Evolutionary conservation across 805 yeast species (phyloP).

Genomic region (Debaryomyces maramus): DNA sequence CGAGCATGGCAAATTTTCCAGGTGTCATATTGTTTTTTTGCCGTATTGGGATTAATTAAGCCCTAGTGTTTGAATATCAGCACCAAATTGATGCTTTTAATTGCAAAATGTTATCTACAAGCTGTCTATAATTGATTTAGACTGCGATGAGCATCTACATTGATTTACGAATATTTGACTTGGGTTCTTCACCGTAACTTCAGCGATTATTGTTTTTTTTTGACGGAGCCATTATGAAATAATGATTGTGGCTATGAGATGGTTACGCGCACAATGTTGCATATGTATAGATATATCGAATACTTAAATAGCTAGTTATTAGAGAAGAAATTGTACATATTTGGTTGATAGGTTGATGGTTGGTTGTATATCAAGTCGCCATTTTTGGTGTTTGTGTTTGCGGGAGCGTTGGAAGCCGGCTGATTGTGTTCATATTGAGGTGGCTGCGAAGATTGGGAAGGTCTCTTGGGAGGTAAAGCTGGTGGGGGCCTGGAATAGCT

Average conservation of each 20-base stretch:
- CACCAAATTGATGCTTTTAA: too few species aligned
- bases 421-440: slow-evolving; percentile 2
- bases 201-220: too few species aligned
- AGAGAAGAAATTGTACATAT: slow-evolving; percentile 46
- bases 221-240: too few species aligned
- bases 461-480: slow-evolving; percentile 8
- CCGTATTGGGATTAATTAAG: background rate
- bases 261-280: too few species aligned
- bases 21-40: background rate
- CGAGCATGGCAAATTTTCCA: too few species aligned
- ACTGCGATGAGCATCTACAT: too few species aligned
- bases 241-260: too few species aligned
- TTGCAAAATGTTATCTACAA: too few species aligned
- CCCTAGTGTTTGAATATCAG: too few species aligned
- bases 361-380: slow-evolving; percentile 27
- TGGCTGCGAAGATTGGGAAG: slow-evolving; percentile 2
- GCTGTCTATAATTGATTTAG: too few species aligned
- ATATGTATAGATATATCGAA: background rate
- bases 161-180: too few species aligned
- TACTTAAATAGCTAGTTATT: slow-evolving; percentile 14
- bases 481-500: slow-evolving; percentile 8
- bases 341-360: slow-evolving; percentile 49
- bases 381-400: slow-evolving; percentile 6
- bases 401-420: slow-evolving; percentile 6
- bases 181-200: too few species aligned